phyloP scores from a whole-genome alignment of 164 flowering plant genomes.

The Akebia trifoliata region DNA sequence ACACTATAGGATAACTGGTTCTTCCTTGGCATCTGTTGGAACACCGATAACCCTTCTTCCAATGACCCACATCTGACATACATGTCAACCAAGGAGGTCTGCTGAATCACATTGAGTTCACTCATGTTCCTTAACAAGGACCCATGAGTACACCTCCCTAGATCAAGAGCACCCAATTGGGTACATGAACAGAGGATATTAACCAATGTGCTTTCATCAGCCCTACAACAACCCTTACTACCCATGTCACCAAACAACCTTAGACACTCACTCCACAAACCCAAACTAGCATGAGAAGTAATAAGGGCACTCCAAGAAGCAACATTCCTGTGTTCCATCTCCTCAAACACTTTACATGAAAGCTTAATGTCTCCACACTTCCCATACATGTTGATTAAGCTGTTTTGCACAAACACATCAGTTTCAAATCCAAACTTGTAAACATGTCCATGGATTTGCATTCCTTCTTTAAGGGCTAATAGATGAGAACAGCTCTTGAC shows the following conservation, averaged over 20 bases:
- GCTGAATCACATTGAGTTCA: conserved; percentile 50
- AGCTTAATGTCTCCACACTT: conserved; percentile 44
- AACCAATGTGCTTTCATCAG: conserved; percentile 70
- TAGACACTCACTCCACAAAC: conserved; percentile 61
- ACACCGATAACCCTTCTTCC: conserved; percentile 43
- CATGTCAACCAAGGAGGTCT: conserved; percentile 76
- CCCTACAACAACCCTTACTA: conserved; percentile 41
- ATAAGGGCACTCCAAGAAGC: conserved; percentile 89
- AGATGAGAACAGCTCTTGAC: conserved; percentile 59
- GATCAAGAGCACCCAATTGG: conserved; percentile 54
- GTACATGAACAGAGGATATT: conserved; percentile 68
- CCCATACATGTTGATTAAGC: conserved; percentile 80
- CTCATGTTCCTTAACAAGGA: conserved; percentile 46
- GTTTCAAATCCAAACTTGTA: conserved; percentile 52
- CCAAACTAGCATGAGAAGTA: conserved; percentile 54
- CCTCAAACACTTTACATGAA: conserved; percentile 47
- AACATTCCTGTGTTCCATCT: conserved; percentile 42
- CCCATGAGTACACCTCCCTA: conserved; percentile 62
- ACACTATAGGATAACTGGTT: conserved; percentile 54
- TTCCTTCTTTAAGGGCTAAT: conserved; percentile 38
- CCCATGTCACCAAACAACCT: conserved; percentile 47
- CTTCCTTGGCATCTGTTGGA: conserved; percentile 40
- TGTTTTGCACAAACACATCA: conserved; percentile 72
- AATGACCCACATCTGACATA: conserved; percentile 68
- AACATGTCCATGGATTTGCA: conserved; percentile 66